Percentiles rank a stretch among this genome's conserved stretches.
Evolutionary conservation across 208 protist genomes (phyloP).

Genomic region (Acanthamoeba sp.): DNA sequence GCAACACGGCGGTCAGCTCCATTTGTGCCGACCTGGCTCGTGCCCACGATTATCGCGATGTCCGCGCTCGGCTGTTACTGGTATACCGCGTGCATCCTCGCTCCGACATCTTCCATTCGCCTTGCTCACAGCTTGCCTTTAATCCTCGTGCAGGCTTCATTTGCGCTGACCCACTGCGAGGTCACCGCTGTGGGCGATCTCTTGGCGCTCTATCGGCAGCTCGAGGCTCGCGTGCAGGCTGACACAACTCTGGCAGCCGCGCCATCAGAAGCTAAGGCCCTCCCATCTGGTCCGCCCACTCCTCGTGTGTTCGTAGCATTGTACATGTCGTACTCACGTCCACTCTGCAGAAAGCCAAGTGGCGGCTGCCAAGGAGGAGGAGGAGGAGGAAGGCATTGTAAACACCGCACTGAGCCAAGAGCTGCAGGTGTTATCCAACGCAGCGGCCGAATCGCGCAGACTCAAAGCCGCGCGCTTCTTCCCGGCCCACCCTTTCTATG

Average conservation of each 20-base stretch:
- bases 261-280: neutral
- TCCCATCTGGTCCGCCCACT: neutral
- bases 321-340: too few relatives aligned
- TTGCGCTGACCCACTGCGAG: conserved; percentile 9
- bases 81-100: neutral
- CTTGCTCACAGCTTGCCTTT: neutral
- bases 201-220: conserved; percentile 29
- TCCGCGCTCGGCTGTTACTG: neutral
- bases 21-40: conserved; percentile 15
- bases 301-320: too few relatives aligned
- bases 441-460: neutral
- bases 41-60: neutral
- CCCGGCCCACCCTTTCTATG: neutral
- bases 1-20: neutral
- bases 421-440: neutral
- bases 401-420: neutral
- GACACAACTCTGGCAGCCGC: neutral
- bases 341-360: neutral
- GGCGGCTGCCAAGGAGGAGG: neutral
- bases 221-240: neutral
- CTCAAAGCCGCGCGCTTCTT: neutral
- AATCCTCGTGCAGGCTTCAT: neutral
- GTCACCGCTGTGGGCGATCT: conserved; percentile 11
- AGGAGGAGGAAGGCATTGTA: neutral
- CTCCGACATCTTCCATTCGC: too few relatives aligned